Conservation (phyloP, 352 stramenopile species). For the Globisporangium okanoganense region DNA sequence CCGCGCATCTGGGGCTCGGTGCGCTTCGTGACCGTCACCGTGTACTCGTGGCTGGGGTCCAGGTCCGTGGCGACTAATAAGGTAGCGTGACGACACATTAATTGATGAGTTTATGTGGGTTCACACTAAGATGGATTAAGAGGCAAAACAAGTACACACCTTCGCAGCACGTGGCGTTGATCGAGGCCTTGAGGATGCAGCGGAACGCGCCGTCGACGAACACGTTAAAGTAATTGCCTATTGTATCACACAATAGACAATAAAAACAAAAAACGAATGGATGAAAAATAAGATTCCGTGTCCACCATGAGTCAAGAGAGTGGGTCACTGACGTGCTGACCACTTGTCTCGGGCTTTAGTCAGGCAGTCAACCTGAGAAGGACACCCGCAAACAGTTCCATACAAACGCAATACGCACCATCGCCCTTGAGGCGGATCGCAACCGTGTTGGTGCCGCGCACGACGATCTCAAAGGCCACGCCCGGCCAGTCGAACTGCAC, state of each 20-base stretch:
- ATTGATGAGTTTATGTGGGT: too few species aligned
- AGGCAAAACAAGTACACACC: constrained; percentile 37
- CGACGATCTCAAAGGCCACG: constrained; percentile 60
- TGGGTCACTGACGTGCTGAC: constrained; percentile 14
- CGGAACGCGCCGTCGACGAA: constrained; percentile 74
- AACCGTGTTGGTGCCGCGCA: constrained; percentile 53
- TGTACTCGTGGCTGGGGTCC: constrained; percentile 47
- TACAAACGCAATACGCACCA: constrained; percentile 28
- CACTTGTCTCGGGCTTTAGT: constrained; percentile 11
- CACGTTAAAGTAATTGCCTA: constrained; percentile 86
- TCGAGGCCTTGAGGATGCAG: constrained; percentile 73
- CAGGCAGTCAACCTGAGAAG: background rate
- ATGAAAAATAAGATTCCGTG: background rate
- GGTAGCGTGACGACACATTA: background rate
- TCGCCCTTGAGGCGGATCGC: constrained; percentile 83
- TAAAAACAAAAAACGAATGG: background rate
- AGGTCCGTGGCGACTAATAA: constrained; percentile 55
- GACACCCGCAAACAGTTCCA: background rate
- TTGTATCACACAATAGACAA: background rate
- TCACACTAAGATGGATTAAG: background rate
- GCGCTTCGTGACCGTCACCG: constrained; percentile 71
- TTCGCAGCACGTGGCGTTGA: constrained; percentile 78
- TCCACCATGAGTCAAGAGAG: constrained; percentile 10
- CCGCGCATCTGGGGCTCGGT: constrained; percentile 84
- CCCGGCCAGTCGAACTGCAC: constrained; percentile 86